A percentile compares a stretch with the other conserved stretches of the same genome.
phyloP scores from a whole-genome alignment of 768 basidiomycete genomes.

The Boletus subcaerulescens region DNA sequence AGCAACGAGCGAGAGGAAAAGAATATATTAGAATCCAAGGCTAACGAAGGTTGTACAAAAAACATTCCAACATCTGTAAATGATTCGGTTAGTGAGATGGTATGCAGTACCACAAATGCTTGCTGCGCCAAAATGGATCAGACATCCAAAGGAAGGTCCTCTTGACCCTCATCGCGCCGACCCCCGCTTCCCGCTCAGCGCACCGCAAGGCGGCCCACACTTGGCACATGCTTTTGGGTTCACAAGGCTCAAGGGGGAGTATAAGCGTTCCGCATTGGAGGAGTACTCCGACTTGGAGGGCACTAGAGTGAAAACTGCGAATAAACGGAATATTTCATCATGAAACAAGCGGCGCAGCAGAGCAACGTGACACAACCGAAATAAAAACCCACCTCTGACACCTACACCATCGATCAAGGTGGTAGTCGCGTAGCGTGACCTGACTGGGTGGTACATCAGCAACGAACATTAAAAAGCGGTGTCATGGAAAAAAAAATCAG shows the following conservation, averaged over 20 bases:
- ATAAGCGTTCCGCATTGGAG: conserved; percentile 66
- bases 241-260: conserved; percentile 64
- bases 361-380: conserved; percentile 2
- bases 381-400: conserved; percentile 23
- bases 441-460: conserved; percentile 16
- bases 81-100: conserved; percentile 1
- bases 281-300: conserved; percentile 67
- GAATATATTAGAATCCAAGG: background rate
- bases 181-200: conserved; percentile 75
- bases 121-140: conserved; percentile 46
- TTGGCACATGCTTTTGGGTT: conserved; percentile 64
- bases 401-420: background rate
- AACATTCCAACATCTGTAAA: background rate
- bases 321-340: conserved; percentile 68
- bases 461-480: background rate
- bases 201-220: conserved; percentile 66
- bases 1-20: background rate
- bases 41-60: background rate
- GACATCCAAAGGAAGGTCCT: conserved; percentile 91
- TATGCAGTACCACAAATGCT: background rate
- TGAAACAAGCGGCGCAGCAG: conserved; percentile 23
- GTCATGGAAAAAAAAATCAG: conserved; percentile 44
- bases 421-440: background rate
- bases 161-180: conserved; percentile 65
- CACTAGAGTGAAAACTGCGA: conserved; percentile 87